A percentile compares a stretch with the other conserved stretches of the same genome.
phyloP scores from a whole-genome alignment of 768 basidiomycete species.

The Scleroderma citrinum region DNA sequence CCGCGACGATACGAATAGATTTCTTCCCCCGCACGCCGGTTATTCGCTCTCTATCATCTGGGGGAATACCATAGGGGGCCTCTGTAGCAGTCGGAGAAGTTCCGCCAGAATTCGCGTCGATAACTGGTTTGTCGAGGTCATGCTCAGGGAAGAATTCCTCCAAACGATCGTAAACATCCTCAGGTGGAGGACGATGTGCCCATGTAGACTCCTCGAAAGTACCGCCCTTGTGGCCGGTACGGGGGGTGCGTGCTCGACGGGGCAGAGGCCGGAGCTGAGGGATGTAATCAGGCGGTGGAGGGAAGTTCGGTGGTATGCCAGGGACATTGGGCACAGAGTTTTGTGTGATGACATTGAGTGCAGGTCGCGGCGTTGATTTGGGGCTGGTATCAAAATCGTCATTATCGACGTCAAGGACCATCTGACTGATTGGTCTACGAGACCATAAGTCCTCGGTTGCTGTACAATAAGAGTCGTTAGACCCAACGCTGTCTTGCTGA shows the following conservation, averaged over 20 bases:
- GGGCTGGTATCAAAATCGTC: constrained; percentile 11
- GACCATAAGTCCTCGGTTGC: constrained; percentile 27
- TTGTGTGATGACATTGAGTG: constrained; percentile 27
- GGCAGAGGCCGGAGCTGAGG: constrained; percentile 10
- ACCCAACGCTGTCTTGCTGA: constrained; percentile 15
- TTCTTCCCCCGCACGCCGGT: constrained; percentile 65
- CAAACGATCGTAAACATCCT: constrained; percentile 88
- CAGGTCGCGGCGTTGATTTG: constrained; percentile 19
- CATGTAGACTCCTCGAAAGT: constrained; percentile 74
- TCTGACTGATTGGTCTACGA: constrained; percentile 26
- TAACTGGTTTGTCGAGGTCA: constrained; percentile 92
- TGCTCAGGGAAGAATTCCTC: constrained; percentile 96
- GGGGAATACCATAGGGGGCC: constrained; percentile 34
- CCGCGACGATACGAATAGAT: constrained; percentile 88
- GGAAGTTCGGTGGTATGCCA: constrained; percentile 12
- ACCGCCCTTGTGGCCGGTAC: constrained; percentile 33
- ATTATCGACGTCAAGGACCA: constrained; percentile 16
- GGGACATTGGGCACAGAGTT: constrained; percentile 12
- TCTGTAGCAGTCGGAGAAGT: constrained; percentile 70
- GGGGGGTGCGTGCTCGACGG: constrained; percentile 20
- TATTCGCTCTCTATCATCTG: constrained; percentile 31
- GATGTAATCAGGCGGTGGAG: constrained; percentile 15
- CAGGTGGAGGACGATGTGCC: constrained; percentile 87
- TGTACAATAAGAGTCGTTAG: constrained; percentile 26
- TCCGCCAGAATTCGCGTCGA: constrained; percentile 78